Conservation (phyloP, 179 eudicot species). For the Beta macrorhiza region DNA sequence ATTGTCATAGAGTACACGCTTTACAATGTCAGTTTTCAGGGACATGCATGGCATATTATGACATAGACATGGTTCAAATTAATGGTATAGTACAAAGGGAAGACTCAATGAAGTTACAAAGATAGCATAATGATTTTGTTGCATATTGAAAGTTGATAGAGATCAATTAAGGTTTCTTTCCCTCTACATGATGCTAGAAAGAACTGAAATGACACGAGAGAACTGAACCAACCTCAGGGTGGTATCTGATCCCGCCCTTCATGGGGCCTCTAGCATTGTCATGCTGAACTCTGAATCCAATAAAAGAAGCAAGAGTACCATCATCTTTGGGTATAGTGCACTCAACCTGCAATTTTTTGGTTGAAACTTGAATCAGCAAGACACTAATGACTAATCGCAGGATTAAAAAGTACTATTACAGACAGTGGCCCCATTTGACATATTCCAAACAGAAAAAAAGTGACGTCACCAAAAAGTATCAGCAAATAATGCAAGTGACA, state of each 20-base stretch:
- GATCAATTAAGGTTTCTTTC: background rate
- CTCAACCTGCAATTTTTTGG: conserved; percentile 64
- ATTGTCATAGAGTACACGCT: background rate
- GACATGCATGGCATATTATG: background rate
- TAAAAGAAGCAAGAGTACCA: conserved; percentile 77
- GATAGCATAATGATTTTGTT: background rate
- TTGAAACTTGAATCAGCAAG: conserved; percentile 16
- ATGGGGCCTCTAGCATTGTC: conserved; percentile 98
- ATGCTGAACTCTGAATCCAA: conserved; percentile 94
- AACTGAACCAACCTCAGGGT: conserved; percentile 72
- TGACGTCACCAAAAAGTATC: background rate
- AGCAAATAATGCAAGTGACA: background rate
- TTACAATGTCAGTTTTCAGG: background rate
- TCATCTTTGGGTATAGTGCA: conserved; percentile 98
- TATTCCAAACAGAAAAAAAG: background rate
- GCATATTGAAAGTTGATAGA: background rate
- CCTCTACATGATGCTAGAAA: background rate
- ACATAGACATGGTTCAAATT: background rate
- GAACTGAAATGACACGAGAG: background rate
- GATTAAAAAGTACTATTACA: background rate
- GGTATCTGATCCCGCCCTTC: conserved; percentile 99
- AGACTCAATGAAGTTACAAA: background rate
- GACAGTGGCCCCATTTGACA: background rate
- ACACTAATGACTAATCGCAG: background rate
- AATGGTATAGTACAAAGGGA: background rate